Evolutionary conservation across 805 yeast genomes (phyloP).

Genomic region (Kregervanrija delftensis): DNA sequence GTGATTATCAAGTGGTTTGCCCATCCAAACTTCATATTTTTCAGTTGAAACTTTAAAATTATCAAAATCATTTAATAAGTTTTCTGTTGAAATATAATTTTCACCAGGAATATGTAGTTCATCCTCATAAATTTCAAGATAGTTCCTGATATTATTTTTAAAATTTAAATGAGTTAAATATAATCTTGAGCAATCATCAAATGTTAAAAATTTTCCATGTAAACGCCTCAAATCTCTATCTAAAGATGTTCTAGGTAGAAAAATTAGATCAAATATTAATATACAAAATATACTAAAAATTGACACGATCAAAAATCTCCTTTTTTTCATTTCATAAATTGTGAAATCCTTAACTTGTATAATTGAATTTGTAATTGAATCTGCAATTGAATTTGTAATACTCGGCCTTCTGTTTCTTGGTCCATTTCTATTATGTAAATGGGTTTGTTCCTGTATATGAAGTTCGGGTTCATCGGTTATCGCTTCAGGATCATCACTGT

Average conservation of each 20-base stretch:
- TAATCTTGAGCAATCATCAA: constrained; percentile 61
- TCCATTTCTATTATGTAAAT: neutral
- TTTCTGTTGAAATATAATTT: constrained; percentile 12
- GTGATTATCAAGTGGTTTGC: constrained; percentile 41
- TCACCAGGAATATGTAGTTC: constrained; percentile 22
- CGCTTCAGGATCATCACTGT: constrained; percentile 3
- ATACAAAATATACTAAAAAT: constrained; percentile 34
- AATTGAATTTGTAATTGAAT: constrained; percentile 23
- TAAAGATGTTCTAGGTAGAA: constrained; percentile 78
- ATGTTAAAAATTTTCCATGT: constrained; percentile 59
- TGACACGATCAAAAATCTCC: constrained; percentile 27
- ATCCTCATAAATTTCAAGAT: constrained; percentile 14
- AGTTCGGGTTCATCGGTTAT: neutral
- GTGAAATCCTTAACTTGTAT: constrained; percentile 22
- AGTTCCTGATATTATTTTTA: constrained; percentile 16
- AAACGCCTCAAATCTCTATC: constrained; percentile 73
- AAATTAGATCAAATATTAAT: constrained; percentile 60
- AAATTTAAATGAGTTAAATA: constrained; percentile 29
- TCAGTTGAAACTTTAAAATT: constrained; percentile 40
- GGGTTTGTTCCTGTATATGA: constrained; percentile 2
- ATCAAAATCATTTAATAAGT: constrained; percentile 10
- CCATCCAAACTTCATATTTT: constrained; percentile 50
- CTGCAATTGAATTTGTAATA: constrained; percentile 14
- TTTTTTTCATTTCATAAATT: constrained; percentile 22
- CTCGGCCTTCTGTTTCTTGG: constrained; percentile 5